These are phyloP conservation scores for Diplodia corticola DNA, from an alignment of 2,329 filamentous ascomycete species.

Conservation along the genomic window DNA sequence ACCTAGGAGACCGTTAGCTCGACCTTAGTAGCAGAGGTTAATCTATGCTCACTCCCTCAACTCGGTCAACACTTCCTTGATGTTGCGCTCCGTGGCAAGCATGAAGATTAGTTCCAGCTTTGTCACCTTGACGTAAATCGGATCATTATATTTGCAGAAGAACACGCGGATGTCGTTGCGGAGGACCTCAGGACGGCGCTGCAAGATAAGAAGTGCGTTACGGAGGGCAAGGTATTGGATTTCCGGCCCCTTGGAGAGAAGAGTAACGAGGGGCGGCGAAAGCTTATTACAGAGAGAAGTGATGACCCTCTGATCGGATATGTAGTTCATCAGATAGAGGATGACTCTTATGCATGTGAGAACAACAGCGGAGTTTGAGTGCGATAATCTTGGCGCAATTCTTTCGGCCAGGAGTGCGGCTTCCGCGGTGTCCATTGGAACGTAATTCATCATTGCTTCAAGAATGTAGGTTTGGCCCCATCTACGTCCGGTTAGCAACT, in stretches of 20 bases:
- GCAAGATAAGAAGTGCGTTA: constrained; percentile 90
- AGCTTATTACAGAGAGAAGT: constrained; percentile 85
- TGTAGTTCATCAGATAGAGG: constrained; percentile 98
- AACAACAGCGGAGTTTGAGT: constrained; percentile 95
- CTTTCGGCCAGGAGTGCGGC: constrained; percentile 88
- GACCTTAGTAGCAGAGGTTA: not conserved
- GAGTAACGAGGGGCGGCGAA: constrained; percentile 89
- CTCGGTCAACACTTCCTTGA: constrained; percentile 91
- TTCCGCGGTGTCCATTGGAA: constrained; percentile 87
- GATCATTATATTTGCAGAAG: constrained; percentile 99
- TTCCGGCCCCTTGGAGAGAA: constrained; percentile 93
- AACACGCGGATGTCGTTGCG: constrained; percentile 97
- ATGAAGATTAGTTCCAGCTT: constrained; percentile 99
- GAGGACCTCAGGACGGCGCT: constrained; percentile 87
- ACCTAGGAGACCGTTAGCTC: constrained; percentile 45
- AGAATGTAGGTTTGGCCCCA: constrained; percentile 99
- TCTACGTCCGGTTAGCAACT: constrained; percentile 50
- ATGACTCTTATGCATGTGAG: constrained; percentile 95
- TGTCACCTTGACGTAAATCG: constrained; percentile 98
- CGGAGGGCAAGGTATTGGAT: constrained; percentile 96
- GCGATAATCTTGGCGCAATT: constrained; percentile 91
- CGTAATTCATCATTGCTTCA: constrained; percentile 96
- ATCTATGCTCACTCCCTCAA: constrained; percentile 68
- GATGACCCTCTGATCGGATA: constrained; percentile 86
- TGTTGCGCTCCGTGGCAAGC: constrained; percentile 94